Evolutionary conservation across 2,329 filamentous ascomycete genomes (phyloP).

Genomic region (Chaetomiaceae sp.): DNA sequence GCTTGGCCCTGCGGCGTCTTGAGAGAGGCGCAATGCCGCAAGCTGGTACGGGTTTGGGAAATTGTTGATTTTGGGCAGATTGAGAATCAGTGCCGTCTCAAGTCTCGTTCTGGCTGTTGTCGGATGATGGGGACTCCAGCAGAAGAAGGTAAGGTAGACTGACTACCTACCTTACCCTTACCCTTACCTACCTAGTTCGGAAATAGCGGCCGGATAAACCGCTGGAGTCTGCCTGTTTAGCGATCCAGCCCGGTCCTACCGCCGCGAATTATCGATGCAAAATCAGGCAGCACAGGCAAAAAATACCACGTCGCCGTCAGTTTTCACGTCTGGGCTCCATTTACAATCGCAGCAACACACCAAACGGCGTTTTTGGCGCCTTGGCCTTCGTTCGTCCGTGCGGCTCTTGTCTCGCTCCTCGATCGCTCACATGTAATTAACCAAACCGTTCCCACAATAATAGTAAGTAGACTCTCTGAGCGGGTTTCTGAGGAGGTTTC

Average conservation of each 20-base stretch:
- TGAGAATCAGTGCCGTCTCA: too few relatives aligned
- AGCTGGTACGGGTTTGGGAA: background rate
- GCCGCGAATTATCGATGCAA: slow-evolving; percentile 1
- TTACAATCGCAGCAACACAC: background rate
- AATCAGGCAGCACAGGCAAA: slow-evolving; percentile 12
- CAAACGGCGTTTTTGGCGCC: background rate
- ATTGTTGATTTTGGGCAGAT: background rate
- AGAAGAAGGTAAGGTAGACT: too few relatives aligned
- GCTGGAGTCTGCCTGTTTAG: slow-evolving; percentile 8
- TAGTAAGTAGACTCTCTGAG: too few relatives aligned
- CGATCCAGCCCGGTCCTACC: background rate
- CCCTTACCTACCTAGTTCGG: too few relatives aligned
- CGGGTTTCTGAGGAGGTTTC: too few relatives aligned
- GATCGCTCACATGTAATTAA: background rate
- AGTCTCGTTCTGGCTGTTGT: too few relatives aligned
- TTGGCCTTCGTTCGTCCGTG: background rate
- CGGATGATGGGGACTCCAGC: too few relatives aligned
- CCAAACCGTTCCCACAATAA: background rate
- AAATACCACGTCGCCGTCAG: slow-evolving; percentile 4
- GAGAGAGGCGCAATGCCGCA: background rate
- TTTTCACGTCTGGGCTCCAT: background rate
- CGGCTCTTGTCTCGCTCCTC: too few relatives aligned
- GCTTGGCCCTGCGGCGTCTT: background rate
- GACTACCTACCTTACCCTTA: too few relatives aligned
- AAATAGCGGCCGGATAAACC: background rate